Evolutionary conservation across 2,329 filamentous ascomycete species (phyloP).

Genomic region (Macrophomina phaseolina): DNA sequence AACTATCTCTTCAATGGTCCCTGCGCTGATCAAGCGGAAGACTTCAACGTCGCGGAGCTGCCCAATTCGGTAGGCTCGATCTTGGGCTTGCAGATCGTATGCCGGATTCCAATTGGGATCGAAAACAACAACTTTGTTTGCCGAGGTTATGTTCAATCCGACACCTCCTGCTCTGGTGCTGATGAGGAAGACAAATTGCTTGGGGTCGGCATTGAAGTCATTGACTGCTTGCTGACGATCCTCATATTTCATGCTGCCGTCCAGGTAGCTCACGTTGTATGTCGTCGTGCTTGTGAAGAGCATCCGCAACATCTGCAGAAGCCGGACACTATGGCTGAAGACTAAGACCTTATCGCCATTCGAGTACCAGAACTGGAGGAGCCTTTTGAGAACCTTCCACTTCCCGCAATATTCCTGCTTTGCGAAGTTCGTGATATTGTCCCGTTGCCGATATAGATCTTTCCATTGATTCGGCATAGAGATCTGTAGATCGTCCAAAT

Average conservation of each 20-base stretch:
- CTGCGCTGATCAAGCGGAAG: slow-evolving; percentile 86
- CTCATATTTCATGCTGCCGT: slow-evolving; percentile 81
- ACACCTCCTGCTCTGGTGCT: slow-evolving; percentile 92
- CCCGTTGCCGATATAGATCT: slow-evolving; percentile 73
- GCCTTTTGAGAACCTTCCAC: slow-evolving; percentile 87
- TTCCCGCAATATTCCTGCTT: slow-evolving; percentile 95
- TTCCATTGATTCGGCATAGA: slow-evolving; percentile 79
- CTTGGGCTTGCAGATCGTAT: slow-evolving; percentile 93
- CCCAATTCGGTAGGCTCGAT: slow-evolving; percentile 93
- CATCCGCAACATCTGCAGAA: slow-evolving; percentile 82
- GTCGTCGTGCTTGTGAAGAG: slow-evolving; percentile 82
- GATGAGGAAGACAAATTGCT: slow-evolving; percentile 93
- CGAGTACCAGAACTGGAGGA: slow-evolving; percentile 87
- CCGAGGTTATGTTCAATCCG: slow-evolving; percentile 93
- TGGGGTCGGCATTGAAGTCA: slow-evolving; percentile 86
- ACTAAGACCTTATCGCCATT: slow-evolving; percentile 94
- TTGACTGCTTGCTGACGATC: slow-evolving; percentile 84
- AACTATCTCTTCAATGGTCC: slow-evolving; percentile 95
- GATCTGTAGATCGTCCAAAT: slow-evolving; percentile 73
- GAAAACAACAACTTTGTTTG: slow-evolving; percentile 96
- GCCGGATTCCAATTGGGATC: slow-evolving; percentile 98
- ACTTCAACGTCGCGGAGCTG: slow-evolving; percentile 94
- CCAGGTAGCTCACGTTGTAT: slow-evolving; percentile 90
- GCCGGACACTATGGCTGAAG: slow-evolving; percentile 88
- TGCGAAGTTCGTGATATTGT: slow-evolving; percentile 79